Conservation (phyloP, 2,329 filamentous ascomycete species). For the Aspergillus jensenii region DNA sequence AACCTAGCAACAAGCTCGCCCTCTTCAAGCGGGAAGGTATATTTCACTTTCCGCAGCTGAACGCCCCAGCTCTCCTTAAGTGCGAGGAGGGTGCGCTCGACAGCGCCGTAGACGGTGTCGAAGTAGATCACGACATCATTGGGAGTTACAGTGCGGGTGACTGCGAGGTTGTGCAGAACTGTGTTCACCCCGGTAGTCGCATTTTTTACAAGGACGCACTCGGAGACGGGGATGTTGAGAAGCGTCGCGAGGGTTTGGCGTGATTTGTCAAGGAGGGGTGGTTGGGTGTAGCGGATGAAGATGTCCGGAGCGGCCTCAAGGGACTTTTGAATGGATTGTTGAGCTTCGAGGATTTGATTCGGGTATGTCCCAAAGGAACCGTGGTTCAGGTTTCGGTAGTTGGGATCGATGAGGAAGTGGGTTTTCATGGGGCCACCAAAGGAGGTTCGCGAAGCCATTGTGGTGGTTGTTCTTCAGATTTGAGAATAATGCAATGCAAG, state of each 20-base stretch:
- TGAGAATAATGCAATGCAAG: neutral
- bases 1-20: constrained; percentile 65
- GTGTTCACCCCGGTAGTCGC: constrained; percentile 71
- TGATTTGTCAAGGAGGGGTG: constrained; percentile 61
- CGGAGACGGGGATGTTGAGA: constrained; percentile 64
- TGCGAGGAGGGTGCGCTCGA: constrained; percentile 71
- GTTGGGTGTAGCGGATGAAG: constrained; percentile 71
- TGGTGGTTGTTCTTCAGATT: neutral
- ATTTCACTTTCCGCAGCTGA: constrained; percentile 54
- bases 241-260: constrained; percentile 65
- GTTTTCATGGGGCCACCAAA: constrained; percentile 59
- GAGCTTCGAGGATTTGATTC: constrained; percentile 56
- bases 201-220: constrained; percentile 76
- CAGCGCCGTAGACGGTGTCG: constrained; percentile 73
- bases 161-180: constrained; percentile 72
- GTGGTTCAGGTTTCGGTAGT: constrained; percentile 76
- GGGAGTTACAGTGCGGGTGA: constrained; percentile 43
- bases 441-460: constrained; percentile 23
- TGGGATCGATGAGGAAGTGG: constrained; percentile 67
- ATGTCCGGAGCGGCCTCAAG: constrained; percentile 69
- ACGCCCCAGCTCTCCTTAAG: constrained; percentile 63
- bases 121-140: constrained; percentile 78
- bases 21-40: constrained; percentile 70
- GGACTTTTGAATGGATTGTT: constrained; percentile 65
- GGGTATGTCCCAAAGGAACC: constrained; percentile 85